A percentile compares a stretch with the other conserved stretches of the same genome.
Evolutionary conservation across 2,329 filamentous ascomycete genomes (phyloP).

Genomic region (Nemania diffusa): DNA sequence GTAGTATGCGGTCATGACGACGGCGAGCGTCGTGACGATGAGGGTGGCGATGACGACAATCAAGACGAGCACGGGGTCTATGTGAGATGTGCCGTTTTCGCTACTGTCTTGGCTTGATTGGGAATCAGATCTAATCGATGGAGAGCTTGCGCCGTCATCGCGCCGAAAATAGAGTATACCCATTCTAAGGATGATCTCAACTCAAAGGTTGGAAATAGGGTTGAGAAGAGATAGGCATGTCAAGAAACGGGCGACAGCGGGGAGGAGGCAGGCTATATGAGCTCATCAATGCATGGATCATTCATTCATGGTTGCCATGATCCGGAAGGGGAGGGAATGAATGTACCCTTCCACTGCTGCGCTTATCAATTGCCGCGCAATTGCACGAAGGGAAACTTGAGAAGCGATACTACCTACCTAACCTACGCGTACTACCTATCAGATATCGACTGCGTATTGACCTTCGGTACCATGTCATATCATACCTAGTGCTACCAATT

Average conservation of each 20-base stretch:
- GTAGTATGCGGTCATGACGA: constrained; percentile 38
- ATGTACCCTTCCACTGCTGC: constrained; percentile 25
- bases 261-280: constrained; percentile 23
- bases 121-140: background rate
- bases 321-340: constrained; percentile 14
- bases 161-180: constrained; percentile 21
- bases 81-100: background rate
- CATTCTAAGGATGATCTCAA: constrained; percentile 13
- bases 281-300: background rate
- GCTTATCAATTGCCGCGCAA: constrained; percentile 6
- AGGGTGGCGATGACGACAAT: constrained; percentile 42
- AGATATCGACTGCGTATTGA: too few species aligned
- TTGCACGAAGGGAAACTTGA: constrained; percentile 7
- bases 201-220: background rate
- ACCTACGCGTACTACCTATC: constrained; percentile 10
- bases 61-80: constrained; percentile 43
- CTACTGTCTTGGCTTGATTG: background rate
- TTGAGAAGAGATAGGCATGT: background rate
- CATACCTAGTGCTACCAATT: constrained; percentile 26
- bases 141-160: background rate
- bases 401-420: background rate
- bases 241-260: background rate
- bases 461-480: constrained; percentile 24
- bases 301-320: background rate
- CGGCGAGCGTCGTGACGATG: constrained; percentile 36